A percentile compares a stretch with the other conserved stretches of the same genome.
phyloP scores from a whole-genome alignment of 805 yeast genomes.

The Cyberlindnera mrakii region DNA sequence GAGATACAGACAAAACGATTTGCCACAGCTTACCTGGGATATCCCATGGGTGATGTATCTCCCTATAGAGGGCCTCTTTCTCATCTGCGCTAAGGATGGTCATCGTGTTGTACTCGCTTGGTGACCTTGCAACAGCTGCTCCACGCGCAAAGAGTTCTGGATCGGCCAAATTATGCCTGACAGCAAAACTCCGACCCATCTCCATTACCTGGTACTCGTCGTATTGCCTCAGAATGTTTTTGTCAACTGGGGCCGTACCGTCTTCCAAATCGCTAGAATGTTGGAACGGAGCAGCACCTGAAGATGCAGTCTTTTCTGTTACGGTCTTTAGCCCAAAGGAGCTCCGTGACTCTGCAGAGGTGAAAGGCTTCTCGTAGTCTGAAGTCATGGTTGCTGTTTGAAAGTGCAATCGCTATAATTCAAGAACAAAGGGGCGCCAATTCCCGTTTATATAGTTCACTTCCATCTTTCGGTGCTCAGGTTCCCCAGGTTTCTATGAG shows the following conservation, averaged over 20 bases:
- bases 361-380: neutral
- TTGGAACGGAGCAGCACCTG: constrained; percentile 6
- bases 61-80: constrained; percentile 42
- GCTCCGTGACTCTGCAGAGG: no score
- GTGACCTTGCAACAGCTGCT: constrained; percentile 63
- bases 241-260: constrained; percentile 14
- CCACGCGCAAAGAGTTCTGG: constrained; percentile 55
- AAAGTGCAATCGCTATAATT: neutral
- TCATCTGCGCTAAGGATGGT: constrained; percentile 48
- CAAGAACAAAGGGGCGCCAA: neutral
- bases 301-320: neutral
- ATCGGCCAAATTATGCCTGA: constrained; percentile 38
- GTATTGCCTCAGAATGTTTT: constrained; percentile 50
- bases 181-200: constrained; percentile 65
- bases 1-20: constrained; percentile 59
- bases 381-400: neutral
- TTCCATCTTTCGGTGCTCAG: neutral
- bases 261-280: constrained; percentile 1
- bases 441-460: neutral
- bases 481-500: neutral
- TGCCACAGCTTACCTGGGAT: constrained; percentile 39
- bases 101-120: constrained; percentile 54
- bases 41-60: constrained; percentile 39
- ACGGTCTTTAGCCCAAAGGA: neutral
- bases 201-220: constrained; percentile 57